A percentile compares a stretch with the other conserved stretches of the same genome.
phyloP scores from a whole-genome alignment of 169 alveolate genomes.

The Eimeria brunetti region DNA sequence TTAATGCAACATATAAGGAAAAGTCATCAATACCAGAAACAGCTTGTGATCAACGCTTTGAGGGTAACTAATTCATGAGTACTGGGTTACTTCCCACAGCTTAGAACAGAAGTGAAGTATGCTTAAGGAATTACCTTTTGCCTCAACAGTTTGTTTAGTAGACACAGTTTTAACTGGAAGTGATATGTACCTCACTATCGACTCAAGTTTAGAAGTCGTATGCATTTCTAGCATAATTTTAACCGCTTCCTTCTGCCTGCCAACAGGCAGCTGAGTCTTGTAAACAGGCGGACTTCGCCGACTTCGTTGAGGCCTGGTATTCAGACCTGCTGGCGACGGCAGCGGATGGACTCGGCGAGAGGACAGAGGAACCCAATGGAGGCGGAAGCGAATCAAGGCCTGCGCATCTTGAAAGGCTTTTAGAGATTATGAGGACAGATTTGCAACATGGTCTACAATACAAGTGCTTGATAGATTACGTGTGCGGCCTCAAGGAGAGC shows the following conservation, averaged over 20 bases:
- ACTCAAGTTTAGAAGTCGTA: no score
- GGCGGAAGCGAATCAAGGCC: not conserved
- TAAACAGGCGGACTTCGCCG: conserved; percentile 12
- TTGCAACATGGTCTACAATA: conserved; percentile 22
- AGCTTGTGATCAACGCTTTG: conserved; percentile 3
- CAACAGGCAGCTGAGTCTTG: conserved; percentile 30
- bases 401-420: not conserved
- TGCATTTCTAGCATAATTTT: not conserved
- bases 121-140: not conserved
- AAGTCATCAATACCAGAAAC: not conserved
- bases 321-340: conserved; percentile 36
- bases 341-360: not conserved
- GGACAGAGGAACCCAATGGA: not conserved
- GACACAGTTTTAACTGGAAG: not conserved
- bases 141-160: not conserved
- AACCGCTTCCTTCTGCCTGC: not conserved
- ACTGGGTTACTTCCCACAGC: not conserved
- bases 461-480: conserved; percentile 10
- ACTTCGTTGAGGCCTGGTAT: conserved; percentile 46
- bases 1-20: conserved; percentile 14
- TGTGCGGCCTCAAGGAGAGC: not conserved
- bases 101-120: not conserved
- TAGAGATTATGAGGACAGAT: conserved; percentile 14
- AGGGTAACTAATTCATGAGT: not conserved
- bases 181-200: not conserved